phyloP scores from a whole-genome alignment of 371 early-diverging fungal species.

The Sporodiniella umbellata region DNA sequence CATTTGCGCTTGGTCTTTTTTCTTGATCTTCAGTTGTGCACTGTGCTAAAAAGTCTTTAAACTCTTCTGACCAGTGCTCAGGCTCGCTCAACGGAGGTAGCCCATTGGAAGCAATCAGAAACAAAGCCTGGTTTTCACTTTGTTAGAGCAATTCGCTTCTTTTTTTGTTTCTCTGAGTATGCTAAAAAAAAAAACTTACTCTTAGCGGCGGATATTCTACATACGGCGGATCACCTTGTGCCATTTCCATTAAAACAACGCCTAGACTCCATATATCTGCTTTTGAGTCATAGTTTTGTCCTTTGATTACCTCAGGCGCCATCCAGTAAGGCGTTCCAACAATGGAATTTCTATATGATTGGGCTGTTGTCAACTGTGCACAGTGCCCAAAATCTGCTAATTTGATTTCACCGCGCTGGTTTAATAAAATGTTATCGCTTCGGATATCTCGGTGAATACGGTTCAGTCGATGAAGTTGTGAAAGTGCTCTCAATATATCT shows the following conservation, averaged over 20 bases:
- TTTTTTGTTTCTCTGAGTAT: too few relatives aligned
- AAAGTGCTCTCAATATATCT: slow-evolving; percentile 85
- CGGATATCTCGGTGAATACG: slow-evolving; percentile 96
- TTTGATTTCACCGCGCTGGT: slow-evolving; percentile 71
- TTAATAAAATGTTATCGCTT: slow-evolving; percentile 78
- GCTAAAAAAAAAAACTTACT: too few relatives aligned
- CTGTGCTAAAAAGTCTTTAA: slow-evolving; percentile 49
- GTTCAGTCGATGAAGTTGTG: slow-evolving; percentile 83
- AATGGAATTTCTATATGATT: slow-evolving; percentile 65
- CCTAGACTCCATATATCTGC: slow-evolving; percentile 91
- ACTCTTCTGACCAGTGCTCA: slow-evolving; percentile 47
- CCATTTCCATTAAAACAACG: slow-evolving; percentile 80
- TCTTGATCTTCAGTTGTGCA: slow-evolving; percentile 47
- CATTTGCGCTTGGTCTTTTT: slow-evolving; percentile 44
- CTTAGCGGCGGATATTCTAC: slow-evolving; percentile 62
- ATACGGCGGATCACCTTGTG: slow-evolving; percentile 77
- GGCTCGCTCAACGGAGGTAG: slow-evolving; percentile 53
- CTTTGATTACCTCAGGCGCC: slow-evolving; percentile 94
- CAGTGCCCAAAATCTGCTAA: slow-evolving; percentile 77
- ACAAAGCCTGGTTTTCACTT: slow-evolving; percentile 68
- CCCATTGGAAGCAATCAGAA: slow-evolving; percentile 63
- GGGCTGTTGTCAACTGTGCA: slow-evolving; percentile 57
- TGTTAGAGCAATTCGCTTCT: too few relatives aligned
- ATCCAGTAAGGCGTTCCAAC: slow-evolving; percentile 93
- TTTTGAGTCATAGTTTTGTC: slow-evolving; percentile 72